Base-by-base conservation (phyloP, 768 basidiomycete genomes). In the Clitopilus hobsonii region DNA sequence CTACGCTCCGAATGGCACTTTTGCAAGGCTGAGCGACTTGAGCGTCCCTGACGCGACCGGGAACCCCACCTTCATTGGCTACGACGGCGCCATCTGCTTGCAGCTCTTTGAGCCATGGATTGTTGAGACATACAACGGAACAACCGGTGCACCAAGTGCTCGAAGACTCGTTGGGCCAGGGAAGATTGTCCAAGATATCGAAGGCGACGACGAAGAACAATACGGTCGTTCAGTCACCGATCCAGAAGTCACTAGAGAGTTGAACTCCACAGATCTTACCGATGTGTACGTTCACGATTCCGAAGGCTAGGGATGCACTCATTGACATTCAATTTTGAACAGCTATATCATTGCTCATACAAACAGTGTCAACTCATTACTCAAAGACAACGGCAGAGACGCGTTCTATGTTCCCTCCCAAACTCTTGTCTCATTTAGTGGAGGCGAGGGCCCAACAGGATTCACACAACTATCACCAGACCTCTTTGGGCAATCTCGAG, bases 91-190 rank as follows among this genome's bases (percentile, higher is more conserved):
- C 0, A 66, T 74, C 23, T 77, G 75, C 52, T 54, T 75, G 6
- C 66, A 74, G 57, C 53, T 73, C 1, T 73, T 74, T 28, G 74
- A 77, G 50, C 74, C 74, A 1, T 77, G 71, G 69, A 58, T 77
- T 16, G 54, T 76, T 5, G 73, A 75, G 38, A 63, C 69, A 4
- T 73, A 67, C 52, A 73, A 74, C 48, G 65, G 63, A 38, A 70
- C 71, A 7, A 58, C 60, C 10, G 71, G 70, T 5, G 53, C 59
- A 1, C 73, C 74, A 0, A 66, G 47, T 20, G 63, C 72, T 0
- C 41, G 65, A 20, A 61, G 63, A 26, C 69, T 78, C 27, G 65
- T 71, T 11, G 69, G 65, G 23, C 65, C 69, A 24, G 65, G 63
- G 2, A 69, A 65, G 32, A 45, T 53, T 11, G 60, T 73, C 53